phyloP scores from a whole-genome alignment of 164 flowering plant species.

The Nymphaea colorata region DNA sequence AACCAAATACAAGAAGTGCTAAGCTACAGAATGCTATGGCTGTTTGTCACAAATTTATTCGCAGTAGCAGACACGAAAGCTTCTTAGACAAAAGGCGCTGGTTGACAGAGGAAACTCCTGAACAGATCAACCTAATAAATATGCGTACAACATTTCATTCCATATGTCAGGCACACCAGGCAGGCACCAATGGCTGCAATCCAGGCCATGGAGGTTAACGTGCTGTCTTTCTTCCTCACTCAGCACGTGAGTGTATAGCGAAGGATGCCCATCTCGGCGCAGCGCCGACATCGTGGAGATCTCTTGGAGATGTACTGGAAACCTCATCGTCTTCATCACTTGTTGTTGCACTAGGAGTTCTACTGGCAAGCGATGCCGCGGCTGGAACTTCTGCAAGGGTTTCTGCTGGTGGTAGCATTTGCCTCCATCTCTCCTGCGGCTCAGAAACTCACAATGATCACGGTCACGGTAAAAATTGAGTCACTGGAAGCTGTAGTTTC shows the following conservation, averaged over 20 bases:
- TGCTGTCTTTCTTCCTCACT: slow-evolving; percentile 22
- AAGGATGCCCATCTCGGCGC: slow-evolving; percentile 81
- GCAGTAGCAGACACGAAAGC: too few relatives aligned
- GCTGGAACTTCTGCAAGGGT: slow-evolving; percentile 37
- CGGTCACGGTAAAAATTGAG: not conserved
- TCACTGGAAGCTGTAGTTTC: not conserved
- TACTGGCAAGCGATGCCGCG: slow-evolving; percentile 33
- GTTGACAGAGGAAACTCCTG: too few relatives aligned
- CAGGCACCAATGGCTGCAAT: slow-evolving; percentile 33
- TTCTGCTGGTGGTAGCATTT: slow-evolving; percentile 65
- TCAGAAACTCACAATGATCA: not conserved
- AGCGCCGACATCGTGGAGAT: slow-evolving; percentile 57
- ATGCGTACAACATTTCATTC: slow-evolving; percentile 23
- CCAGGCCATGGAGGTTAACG: slow-evolving; percentile 9
- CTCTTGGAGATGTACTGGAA: slow-evolving; percentile 66
- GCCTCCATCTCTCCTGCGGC: slow-evolving; percentile 57
- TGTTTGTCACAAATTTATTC: too few relatives aligned
- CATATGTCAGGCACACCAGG: slow-evolving; percentile 28
- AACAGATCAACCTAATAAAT: not conserved
- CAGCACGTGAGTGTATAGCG: slow-evolving; percentile 32
- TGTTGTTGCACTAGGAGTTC: slow-evolving; percentile 35
- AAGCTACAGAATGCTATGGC: too few relatives aligned
- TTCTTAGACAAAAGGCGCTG: too few relatives aligned
- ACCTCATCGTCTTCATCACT: slow-evolving; percentile 54
- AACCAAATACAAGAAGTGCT: too few relatives aligned